Percentiles rank a stretch among this genome's conserved stretches.
Conservation (phyloP, 306 rosid species). For the Prunus padus region DNA sequence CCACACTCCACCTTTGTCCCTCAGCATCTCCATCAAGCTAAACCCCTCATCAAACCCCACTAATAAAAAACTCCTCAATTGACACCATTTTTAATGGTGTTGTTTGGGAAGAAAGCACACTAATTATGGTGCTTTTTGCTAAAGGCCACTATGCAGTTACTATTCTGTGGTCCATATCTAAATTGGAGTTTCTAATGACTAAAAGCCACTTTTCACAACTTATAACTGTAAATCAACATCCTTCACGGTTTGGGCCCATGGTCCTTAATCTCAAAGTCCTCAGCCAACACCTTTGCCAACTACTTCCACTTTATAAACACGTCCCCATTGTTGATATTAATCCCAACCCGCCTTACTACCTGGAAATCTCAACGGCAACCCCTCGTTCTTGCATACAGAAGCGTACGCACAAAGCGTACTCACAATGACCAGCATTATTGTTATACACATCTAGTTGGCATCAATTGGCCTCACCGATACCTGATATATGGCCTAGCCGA, state of each 20-base stretch:
- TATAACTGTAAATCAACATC: too few species aligned
- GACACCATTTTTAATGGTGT: too few species aligned
- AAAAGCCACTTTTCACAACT: too few species aligned
- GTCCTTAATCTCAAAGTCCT: conserved; percentile 64
- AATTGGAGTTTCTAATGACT: too few species aligned
- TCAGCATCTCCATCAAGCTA: conserved; percentile 46
- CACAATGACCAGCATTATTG: conserved; percentile 43
- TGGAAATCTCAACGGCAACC: conserved; percentile 52
- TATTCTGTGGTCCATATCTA: too few species aligned
- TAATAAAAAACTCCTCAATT: too few species aligned
- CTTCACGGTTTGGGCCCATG: conserved; percentile 13
- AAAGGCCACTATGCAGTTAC: too few species aligned
- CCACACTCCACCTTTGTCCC: conserved; percentile 56
- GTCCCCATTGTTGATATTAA: conserved; percentile 60
- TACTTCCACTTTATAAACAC: conserved; percentile 62
- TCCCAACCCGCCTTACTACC: conserved; percentile 49
- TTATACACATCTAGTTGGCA: too few species aligned
- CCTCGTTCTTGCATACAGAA: conserved; percentile 62
- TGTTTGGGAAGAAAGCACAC: too few species aligned
- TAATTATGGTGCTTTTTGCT: too few species aligned
- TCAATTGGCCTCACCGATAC: too few species aligned
- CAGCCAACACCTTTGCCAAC: conserved; percentile 65
- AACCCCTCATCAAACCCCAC: conserved; percentile 50
- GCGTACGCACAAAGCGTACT: conserved; percentile 56
- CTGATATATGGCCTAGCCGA: too few species aligned